These are phyloP conservation scores for Phaseolus coccineus DNA, from an alignment of 331 rosid species.

Conservation along the genomic window DNA sequence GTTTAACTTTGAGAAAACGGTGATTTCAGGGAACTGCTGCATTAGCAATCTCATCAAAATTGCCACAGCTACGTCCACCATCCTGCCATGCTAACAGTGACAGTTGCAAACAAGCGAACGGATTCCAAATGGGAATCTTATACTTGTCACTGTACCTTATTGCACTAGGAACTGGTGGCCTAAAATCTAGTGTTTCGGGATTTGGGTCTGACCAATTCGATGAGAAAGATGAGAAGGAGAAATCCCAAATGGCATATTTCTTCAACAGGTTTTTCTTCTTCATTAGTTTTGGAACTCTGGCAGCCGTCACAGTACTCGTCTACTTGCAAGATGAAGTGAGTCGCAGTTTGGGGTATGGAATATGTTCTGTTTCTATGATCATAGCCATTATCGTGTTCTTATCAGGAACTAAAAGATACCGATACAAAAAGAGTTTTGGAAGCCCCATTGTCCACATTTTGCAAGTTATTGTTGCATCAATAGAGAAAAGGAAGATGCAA, in stretches of 20 bases:
- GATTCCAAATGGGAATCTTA: constrained; percentile 83
- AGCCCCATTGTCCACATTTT: constrained; percentile 85
- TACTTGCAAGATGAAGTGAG: constrained; percentile 84
- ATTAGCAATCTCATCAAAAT: constrained; percentile 72
- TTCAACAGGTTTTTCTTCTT: constrained; percentile 82
- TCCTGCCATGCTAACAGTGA: constrained; percentile 54
- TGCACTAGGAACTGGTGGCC: constrained; percentile 86
- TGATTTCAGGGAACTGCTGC: constrained; percentile 72
- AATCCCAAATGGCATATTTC: constrained; percentile 78
- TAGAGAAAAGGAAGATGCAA: constrained; percentile 68
- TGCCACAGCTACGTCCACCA: constrained; percentile 78
- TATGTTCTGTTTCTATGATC: constrained; percentile 73
- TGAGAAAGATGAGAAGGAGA: constrained; percentile 84
- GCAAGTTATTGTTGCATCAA: constrained; percentile 72
- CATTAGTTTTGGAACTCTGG: constrained; percentile 77
- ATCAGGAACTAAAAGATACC: constrained; percentile 66
- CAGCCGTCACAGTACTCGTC: constrained; percentile 84
- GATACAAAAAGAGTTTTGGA: constrained; percentile 77
- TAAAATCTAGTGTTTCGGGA: constrained; percentile 89
- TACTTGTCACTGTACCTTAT: constrained; percentile 73
- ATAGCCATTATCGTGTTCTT: constrained; percentile 64
- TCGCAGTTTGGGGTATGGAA: constrained; percentile 81
- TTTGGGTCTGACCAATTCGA: constrained; percentile 93
- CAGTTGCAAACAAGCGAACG: constrained; percentile 67
- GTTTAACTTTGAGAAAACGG: constrained; percentile 18